A percentile compares a stretch with the other conserved stretches of the same genome.
phyloP scores from a whole-genome alignment of 2,329 filamentous ascomycete species.

The Fusarium solani-melongenae region DNA sequence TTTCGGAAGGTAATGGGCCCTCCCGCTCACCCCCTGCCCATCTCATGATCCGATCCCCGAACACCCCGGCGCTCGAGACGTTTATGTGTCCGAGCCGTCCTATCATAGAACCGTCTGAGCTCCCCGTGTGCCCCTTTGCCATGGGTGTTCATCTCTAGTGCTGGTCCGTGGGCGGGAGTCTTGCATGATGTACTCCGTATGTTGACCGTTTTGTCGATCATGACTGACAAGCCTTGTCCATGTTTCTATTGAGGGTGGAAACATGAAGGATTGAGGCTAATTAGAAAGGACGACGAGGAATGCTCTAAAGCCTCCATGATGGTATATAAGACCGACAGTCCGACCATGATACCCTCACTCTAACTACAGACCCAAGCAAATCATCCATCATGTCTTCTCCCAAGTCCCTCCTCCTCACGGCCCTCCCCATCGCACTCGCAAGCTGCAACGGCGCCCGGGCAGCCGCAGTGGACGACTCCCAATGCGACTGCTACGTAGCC shows the following conservation, averaged over 20 bases:
- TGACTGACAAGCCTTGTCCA: not conserved
- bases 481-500: constrained; percentile 47
- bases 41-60: constrained; percentile 16
- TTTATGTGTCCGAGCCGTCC: constrained; percentile 1
- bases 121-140: not conserved
- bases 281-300: not conserved
- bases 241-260: not conserved
- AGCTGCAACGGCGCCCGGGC: not conserved
- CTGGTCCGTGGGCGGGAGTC: not conserved
- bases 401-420: constrained; percentile 35
- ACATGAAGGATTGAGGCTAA: not conserved
- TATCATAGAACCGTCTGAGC: not conserved
- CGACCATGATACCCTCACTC: not conserved
- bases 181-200: not conserved
- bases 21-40: constrained; percentile 12
- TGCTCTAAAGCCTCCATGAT: not conserved
- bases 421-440: constrained; percentile 31
- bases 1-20: constrained; percentile 23
- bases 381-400: constrained; percentile 33
- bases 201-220: not conserved
- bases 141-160: constrained; percentile 2
- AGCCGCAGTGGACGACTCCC: constrained; percentile 28
- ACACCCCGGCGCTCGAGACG: not conserved
- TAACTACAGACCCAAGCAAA: not conserved
- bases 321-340: constrained; percentile 4